A percentile compares a stretch with the other conserved stretches of the same genome.
These are phyloP conservation scores for Phytopythium cucurbitacearum DNA, from an alignment of 352 stramenopile species.

Conservation along the genomic window DNA sequence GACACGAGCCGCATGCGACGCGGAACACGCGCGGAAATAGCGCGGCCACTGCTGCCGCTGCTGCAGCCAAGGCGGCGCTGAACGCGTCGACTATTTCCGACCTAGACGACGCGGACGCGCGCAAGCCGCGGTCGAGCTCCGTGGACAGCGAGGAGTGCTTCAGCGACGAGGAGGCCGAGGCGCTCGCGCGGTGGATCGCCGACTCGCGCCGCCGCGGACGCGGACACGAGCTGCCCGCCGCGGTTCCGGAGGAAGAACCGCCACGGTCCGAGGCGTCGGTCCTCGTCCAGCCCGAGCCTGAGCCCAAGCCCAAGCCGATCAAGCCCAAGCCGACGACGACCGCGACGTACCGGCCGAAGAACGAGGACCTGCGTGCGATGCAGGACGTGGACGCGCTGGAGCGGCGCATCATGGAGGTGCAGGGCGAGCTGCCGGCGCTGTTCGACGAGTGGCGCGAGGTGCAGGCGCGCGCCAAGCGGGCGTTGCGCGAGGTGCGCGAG, in stretches of 20 bases:
- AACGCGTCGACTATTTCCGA: constrained; percentile 22
- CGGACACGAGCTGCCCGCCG: neutral
- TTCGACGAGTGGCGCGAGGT: constrained; percentile 34
- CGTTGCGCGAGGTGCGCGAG: constrained; percentile 27
- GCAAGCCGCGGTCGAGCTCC: constrained; percentile 9
- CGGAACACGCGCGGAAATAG: too few species aligned
- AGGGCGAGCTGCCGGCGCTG: constrained; percentile 42
- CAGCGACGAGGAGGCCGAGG: constrained; percentile 23
- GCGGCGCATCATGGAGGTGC: constrained; percentile 33
- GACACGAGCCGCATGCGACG: too few species aligned
- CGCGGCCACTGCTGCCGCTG: neutral
- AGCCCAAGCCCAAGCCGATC: neutral
- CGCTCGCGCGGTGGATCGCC: constrained; percentile 19
- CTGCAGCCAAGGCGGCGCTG: constrained; percentile 9
- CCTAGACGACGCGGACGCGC: constrained; percentile 21
- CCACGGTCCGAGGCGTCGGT: too few species aligned
- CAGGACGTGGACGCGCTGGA: constrained; percentile 38
- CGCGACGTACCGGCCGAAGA: constrained; percentile 27
- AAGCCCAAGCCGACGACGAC: constrained; percentile 9
- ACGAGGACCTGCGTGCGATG: constrained; percentile 33
- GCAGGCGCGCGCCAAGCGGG: constrained; percentile 23
- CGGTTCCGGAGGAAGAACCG: neutral
- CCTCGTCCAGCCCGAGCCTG: too few species aligned
- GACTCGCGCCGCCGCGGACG: constrained; percentile 14
- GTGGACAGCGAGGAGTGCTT: constrained; percentile 12